Conservation (phyloP, 331 rosid species). For the Acacia pycnantha region DNA sequence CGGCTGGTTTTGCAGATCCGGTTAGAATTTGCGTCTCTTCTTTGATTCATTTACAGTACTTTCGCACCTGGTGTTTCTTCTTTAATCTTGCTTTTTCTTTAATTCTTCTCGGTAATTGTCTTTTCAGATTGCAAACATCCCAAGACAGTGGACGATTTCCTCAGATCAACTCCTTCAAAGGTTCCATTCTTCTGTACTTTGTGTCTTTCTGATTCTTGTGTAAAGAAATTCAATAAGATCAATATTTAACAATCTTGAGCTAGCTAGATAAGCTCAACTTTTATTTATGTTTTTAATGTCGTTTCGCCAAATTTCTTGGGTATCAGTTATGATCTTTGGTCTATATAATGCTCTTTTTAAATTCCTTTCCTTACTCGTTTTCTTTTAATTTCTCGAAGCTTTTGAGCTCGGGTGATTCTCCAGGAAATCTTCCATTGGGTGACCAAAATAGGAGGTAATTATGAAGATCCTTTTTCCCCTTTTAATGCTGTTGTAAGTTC, state of each 20-base stretch:
- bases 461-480: neutral
- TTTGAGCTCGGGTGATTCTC: slow-evolving; percentile 43
- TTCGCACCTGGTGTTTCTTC: neutral
- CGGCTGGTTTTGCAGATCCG: slow-evolving; percentile 87
- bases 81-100: neutral
- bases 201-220: neutral
- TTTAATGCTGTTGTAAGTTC: slow-evolving; percentile 7
- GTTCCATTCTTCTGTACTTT: slow-evolving; percentile 35
- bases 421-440: slow-evolving; percentile 51
- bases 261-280: neutral
- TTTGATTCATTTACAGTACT: neutral
- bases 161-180: slow-evolving; percentile 75
- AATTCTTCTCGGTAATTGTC: slow-evolving; percentile 7
- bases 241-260: slow-evolving; percentile 24
- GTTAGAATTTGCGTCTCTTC: slow-evolving; percentile 30
- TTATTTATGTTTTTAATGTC: neutral
- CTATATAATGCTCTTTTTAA: neutral
- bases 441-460: slow-evolving; percentile 69
- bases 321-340: slow-evolving; percentile 9
- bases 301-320: neutral
- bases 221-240: neutral
- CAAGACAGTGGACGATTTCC: slow-evolving; percentile 78
- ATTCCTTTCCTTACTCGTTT: neutral
- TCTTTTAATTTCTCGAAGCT: slow-evolving; percentile 41
- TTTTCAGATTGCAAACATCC: slow-evolving; percentile 87